Evolutionary conservation across 192 early-diverging fungal species (phyloP).

Genomic region (Chytriomyces confervae): DNA sequence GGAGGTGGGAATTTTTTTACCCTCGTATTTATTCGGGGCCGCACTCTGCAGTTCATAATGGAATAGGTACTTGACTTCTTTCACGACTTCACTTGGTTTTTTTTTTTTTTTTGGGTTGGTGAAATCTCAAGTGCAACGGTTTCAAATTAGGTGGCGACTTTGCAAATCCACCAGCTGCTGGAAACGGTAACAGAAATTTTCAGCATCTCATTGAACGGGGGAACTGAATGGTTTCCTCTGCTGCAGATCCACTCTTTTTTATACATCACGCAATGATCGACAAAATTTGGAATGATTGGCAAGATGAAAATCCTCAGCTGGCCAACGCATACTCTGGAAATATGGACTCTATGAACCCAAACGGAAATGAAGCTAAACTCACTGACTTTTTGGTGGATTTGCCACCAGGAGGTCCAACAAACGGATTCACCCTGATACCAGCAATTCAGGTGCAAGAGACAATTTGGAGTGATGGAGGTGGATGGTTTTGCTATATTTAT

Average conservation of each 20-base stretch:
- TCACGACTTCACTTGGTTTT: too few species aligned
- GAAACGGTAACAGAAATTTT: not conserved
- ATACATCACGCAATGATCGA: conserved; percentile 72
- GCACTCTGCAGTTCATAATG: conserved; percentile 48
- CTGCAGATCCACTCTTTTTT: conserved; percentile 65
- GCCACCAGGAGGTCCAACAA: not conserved
- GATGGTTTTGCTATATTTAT: conserved; percentile 31
- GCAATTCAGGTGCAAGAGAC: conserved; percentile 10
- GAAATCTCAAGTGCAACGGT: too few species aligned
- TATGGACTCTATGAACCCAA: not conserved
- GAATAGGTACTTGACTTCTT: conserved; percentile 4
- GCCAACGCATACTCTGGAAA: conserved; percentile 3
- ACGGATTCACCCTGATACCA: conserved; percentile 1
- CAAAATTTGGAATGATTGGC: conserved; percentile 49
- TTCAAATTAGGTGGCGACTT: conserved; percentile 50
- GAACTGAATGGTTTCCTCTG: not conserved
- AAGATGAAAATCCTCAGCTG: conserved; percentile 4
- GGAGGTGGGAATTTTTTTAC: conserved; percentile 38
- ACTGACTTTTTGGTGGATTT: not conserved
- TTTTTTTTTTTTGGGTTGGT: too few species aligned
- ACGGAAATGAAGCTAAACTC: conserved; percentile 3
- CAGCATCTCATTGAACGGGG: conserved; percentile 52
- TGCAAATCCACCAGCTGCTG: conserved; percentile 39
- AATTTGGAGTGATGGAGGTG: conserved; percentile 19
- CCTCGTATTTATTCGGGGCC: conserved; percentile 44